Percentiles rank a stretch among this genome's conserved stretches.
Evolutionary conservation across 805 yeast species (phyloP).

Genomic region (Starmerella bombi): DNA sequence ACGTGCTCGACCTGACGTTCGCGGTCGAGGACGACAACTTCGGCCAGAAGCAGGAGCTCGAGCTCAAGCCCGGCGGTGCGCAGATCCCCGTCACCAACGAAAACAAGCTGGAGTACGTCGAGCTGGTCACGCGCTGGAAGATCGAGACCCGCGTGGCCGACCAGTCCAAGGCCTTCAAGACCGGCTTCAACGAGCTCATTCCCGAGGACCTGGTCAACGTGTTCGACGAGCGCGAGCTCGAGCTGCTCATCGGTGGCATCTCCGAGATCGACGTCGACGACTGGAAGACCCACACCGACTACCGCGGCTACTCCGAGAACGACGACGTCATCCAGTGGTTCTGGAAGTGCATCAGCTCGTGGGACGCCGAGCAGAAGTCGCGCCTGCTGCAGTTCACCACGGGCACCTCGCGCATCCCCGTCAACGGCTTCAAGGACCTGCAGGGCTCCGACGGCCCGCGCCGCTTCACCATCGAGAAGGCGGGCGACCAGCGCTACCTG

Average conservation of each 20-base stretch:
- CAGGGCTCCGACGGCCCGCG: slow-evolving; percentile 99
- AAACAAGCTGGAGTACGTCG: slow-evolving; percentile 79
- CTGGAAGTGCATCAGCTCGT: slow-evolving; percentile 84
- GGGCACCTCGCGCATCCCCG: slow-evolving; percentile 98
- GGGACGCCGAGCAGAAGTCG: slow-evolving; percentile 96
- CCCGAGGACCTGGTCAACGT: slow-evolving; percentile 95
- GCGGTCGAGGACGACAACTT: slow-evolving; percentile 79
- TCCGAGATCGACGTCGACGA: slow-evolving; percentile 97
- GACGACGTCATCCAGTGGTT: slow-evolving; percentile 98
- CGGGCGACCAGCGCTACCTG: slow-evolving; percentile 80
- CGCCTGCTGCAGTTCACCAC: slow-evolving; percentile 93
- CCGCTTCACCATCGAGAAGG: slow-evolving; percentile 95
- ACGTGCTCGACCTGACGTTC: slow-evolving; percentile 75
- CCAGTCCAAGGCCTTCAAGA: slow-evolving; percentile 91
- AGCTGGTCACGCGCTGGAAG: slow-evolving; percentile 90
- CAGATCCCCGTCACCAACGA: slow-evolving; percentile 88
- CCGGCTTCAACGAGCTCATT: slow-evolving; percentile 92
- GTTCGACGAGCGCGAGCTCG: slow-evolving; percentile 94
- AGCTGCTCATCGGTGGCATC: slow-evolving; percentile 92
- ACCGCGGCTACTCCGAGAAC: slow-evolving; percentile 91
- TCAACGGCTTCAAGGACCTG: slow-evolving; percentile 94
- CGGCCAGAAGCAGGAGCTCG: slow-evolving; percentile 82
- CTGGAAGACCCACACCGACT: slow-evolving; percentile 98
- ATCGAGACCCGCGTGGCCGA: slow-evolving; percentile 85
- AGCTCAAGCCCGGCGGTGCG: slow-evolving; percentile 77